phyloP scores from a whole-genome alignment of 1,284 basidiomycete species.

The Ganoderma boninense region DNA sequence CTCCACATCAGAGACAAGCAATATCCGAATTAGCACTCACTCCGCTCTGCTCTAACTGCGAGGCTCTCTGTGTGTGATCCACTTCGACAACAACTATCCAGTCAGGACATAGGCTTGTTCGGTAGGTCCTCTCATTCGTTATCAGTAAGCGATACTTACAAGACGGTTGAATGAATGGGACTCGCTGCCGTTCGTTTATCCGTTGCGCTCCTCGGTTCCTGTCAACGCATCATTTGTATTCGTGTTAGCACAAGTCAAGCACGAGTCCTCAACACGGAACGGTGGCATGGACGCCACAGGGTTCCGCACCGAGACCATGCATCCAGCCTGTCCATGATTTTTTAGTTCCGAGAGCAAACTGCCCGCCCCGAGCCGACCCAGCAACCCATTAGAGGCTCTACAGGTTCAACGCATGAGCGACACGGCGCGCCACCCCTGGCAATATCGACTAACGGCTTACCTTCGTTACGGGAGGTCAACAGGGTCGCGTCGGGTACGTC shows the following conservation, averaged over 20 bases:
- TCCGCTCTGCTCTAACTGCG: not conserved
- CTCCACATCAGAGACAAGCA: not conserved
- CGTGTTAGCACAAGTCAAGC: not conserved
- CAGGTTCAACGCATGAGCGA: not conserved
- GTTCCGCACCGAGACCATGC: not conserved
- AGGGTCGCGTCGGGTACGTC: not conserved
- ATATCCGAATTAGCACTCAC: not conserved
- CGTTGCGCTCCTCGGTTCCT: not conserved
- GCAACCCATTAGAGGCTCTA: too few species aligned
- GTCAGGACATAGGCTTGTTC: not conserved
- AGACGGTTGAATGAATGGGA: too few species aligned
- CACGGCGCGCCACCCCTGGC: not conserved
- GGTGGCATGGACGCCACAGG: not conserved
- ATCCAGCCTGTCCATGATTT: not conserved
- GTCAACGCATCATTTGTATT: not conserved
- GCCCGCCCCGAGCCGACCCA: not conserved
- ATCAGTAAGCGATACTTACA: too few species aligned
- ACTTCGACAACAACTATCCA: not conserved
- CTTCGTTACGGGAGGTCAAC: not conserved
- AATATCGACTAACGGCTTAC: not conserved
- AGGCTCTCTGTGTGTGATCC: not conserved
- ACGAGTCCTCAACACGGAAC: too few species aligned
- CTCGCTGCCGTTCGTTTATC: not conserved
- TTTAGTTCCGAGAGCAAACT: not conserved
- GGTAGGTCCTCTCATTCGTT: too few species aligned